These are phyloP conservation scores for Kluyveromyces nonfermentans DNA, from an alignment of 805 yeast genomes.

Conservation along the genomic window DNA sequence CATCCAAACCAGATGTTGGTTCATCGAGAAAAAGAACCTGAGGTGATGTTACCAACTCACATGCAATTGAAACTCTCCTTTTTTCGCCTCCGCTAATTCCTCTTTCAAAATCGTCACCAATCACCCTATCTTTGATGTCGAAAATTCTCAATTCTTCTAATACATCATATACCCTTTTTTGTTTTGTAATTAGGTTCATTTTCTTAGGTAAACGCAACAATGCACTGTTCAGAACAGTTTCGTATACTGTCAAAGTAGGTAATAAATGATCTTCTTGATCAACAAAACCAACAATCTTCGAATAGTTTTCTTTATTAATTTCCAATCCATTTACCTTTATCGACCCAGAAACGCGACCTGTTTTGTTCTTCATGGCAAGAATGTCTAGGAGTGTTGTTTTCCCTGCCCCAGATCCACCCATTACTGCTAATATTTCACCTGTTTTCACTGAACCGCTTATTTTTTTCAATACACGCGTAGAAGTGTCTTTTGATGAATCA, in stretches of 20 bases:
- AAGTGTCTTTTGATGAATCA: slow-evolving; percentile 7
- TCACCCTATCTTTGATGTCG: slow-evolving; percentile 71
- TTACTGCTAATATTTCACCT: slow-evolving; percentile 84
- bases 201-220: slow-evolving; percentile 71
- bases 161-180: slow-evolving; percentile 73
- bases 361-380: slow-evolving; percentile 77
- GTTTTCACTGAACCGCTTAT: slow-evolving; percentile 75
- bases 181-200: slow-evolving; percentile 68
- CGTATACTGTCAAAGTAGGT: slow-evolving; percentile 92
- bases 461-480: slow-evolving; percentile 42
- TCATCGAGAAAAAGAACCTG: slow-evolving; percentile 77
- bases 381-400: slow-evolving; percentile 90
- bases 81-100: slow-evolving; percentile 85
- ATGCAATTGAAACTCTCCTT: slow-evolving; percentile 85
- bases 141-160: slow-evolving; percentile 76
- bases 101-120: slow-evolving; percentile 82
- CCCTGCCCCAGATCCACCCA: slow-evolving; percentile 99
- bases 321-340: slow-evolving; percentile 64
- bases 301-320: slow-evolving; percentile 35
- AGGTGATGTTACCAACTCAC: slow-evolving; percentile 86
- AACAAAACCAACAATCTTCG: slow-evolving; percentile 79
- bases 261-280: slow-evolving; percentile 90
- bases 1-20: slow-evolving; percentile 93
- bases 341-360: slow-evolving; percentile 59
- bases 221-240: slow-evolving; percentile 90